Conservation (phyloP, 352 stramenopile genomes). For the Globisporangium radiosum region DNA sequence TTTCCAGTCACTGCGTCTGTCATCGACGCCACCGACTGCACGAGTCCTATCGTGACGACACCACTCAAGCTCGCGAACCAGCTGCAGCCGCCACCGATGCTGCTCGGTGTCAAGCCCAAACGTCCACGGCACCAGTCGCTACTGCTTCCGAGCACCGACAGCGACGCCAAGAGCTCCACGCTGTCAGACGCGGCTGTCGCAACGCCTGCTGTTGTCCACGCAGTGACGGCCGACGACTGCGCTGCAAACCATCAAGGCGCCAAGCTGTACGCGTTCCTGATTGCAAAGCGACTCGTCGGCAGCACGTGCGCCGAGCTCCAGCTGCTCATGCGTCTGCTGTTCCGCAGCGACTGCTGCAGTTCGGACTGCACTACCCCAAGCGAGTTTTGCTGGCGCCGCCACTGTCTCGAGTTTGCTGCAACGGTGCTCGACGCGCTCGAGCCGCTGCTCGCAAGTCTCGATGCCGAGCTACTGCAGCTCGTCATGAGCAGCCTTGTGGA, state of each 20-base stretch:
- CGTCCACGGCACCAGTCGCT: slow-evolving; percentile 9
- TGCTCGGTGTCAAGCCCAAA: slow-evolving; percentile 13
- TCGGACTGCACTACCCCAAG: slow-evolving; percentile 3
- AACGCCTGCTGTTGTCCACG: background rate
- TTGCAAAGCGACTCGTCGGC: slow-evolving; percentile 33
- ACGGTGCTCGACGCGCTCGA: slow-evolving; percentile 33
- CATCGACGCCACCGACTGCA: background rate
- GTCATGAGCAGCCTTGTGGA: slow-evolving; percentile 19
- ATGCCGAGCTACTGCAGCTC: slow-evolving; percentile 23
- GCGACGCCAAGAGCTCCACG: too few relatives aligned
- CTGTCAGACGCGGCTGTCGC: background rate
- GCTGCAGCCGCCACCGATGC: slow-evolving; percentile 4
- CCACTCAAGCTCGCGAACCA: slow-evolving; percentile 4
- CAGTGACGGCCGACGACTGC: slow-evolving; percentile 4
- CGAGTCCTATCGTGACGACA: slow-evolving; percentile 12
- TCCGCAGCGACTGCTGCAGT: slow-evolving; percentile 18
- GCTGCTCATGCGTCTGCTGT: slow-evolving; percentile 31
- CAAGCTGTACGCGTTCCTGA: slow-evolving; percentile 47
- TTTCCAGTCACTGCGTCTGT: background rate
- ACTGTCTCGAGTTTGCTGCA: slow-evolving; percentile 33
- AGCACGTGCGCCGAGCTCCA: slow-evolving; percentile 41
- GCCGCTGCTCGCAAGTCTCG: slow-evolving; percentile 22
- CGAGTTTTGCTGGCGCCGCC: slow-evolving; percentile 40
- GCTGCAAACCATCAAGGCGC: slow-evolving; percentile 31
- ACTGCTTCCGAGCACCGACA: background rate